Base-by-base conservation (phyloP, 257 asterid genomes). In the Solanum sejunctum region DNA sequence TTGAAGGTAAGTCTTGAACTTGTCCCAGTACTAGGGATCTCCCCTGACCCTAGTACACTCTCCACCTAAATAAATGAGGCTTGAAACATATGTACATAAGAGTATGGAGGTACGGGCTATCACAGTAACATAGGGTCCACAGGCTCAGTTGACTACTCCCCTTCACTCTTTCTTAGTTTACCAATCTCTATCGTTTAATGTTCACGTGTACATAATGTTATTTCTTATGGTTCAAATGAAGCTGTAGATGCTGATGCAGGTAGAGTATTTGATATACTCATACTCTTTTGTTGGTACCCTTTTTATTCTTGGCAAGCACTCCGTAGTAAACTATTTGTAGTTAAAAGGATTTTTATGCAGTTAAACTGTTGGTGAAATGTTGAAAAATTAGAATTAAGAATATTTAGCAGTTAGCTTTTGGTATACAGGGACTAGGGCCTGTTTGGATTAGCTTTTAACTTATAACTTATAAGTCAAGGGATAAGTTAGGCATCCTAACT, bases 181-280 rank as follows among this genome's bases (percentile, higher is more conserved):
- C 83, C 18, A 55, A 4, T 84, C 81, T 77, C 71, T 85, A 84
- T 81, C 20, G 58, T 84, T 83, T 28, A 57, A 71, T 67, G 83
- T 64, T 28, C 73, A 83, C 82, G 45, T 80, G 85, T 88, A 78
- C 85, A 52, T 64, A 51, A 81, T 83, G 84, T 55, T 49, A 71
- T 9, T 71, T 57, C 86, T 72, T 90, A 21, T 60, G 87, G 66
- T 78, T 83, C 84, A 93, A 98, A 82, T 88, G 91, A 84, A 88
- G 88, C 84, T 7, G 94, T n/a, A 88, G 99, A 95, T 87, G 95
- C 97, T 18, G 97, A 97, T 88, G 97, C 96, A 79, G 98, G 99
- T 96, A 93, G 85, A 32, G 89, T 49, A 71, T 36, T 78, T 52
- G n/a, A 36, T 28, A 11, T 18, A 28, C 12, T 63, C 54, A 23